Base-by-base conservation (phyloP, 306 rosid species). In the Malus orientalis region DNA sequence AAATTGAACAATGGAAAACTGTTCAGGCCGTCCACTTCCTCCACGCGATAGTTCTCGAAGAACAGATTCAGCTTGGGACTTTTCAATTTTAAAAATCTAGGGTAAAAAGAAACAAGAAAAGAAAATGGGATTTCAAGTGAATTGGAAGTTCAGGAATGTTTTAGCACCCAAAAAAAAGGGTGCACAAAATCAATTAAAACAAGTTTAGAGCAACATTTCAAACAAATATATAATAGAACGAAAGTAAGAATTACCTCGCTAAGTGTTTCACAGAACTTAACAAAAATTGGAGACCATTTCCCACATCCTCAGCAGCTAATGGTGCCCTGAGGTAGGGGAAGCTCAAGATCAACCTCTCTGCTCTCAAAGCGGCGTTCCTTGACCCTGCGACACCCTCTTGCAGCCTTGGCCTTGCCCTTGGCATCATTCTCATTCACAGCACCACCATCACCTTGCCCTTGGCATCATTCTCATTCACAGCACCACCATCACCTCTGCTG, bases 271-370 rank as follows among this genome's bases (percentile, higher is more conserved):
- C 89, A 91, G 64, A 94, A 94, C 72, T 94, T 96, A 5, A 36
- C 42, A 94, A 61, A 74, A 91, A 84, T 68, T 94, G 97, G 76
- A 94, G 64, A 16, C 86, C 98, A 42, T 79, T 76, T 5, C 94
- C 97, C 82, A 89, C 81, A 78, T 85, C 90, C 78, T 86, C 88
- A 11, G 83, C 81, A 58, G 85, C 32, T 7, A 94, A 74, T 32
- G n/a, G 79, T 76, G 33, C 91, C 93, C 70, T 40, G 11, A 40
- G 12, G 45, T 40, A 85, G 60, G 78, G 91, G 78, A 75, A 83
- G 57, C 60, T 74, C 57, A 54, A 57, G 47, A 6, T 70, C 68
- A 49, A 62, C 69, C 55, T 49, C 55, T 15, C 18, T 4, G 10
- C 64, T 83, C 78, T 45, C 40, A 44, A 40, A 0, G 12, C 3